phyloP scores from a whole-genome alignment of 768 basidiomycete species.

The Tulasnella sp. region DNA sequence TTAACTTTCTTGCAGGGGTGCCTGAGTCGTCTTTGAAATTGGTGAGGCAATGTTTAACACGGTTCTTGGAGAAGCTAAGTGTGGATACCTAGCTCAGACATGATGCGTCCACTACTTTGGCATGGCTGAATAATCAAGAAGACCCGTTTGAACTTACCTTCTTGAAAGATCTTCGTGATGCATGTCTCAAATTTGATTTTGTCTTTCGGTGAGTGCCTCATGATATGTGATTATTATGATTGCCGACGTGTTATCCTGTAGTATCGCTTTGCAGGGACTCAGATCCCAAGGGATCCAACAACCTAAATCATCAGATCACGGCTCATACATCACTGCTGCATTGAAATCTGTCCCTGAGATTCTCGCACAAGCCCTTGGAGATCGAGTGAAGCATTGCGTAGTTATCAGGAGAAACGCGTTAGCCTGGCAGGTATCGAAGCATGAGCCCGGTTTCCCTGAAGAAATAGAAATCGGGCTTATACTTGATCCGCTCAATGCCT shows the following conservation, averaged over 20 bases:
- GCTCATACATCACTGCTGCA: conserved; percentile 33
- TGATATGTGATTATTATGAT: neutral
- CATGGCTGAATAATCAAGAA: conserved; percentile 39
- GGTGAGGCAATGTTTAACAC: conserved; percentile 31
- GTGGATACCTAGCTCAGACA: conserved; percentile 41
- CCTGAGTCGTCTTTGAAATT: conserved; percentile 67
- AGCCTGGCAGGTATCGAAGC: conserved; percentile 26
- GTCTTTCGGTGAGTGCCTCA: conserved; percentile 41
- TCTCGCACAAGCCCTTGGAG: conserved; percentile 51
- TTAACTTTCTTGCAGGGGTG: conserved; percentile 66
- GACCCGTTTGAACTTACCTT: conserved; percentile 65
- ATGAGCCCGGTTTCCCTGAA: conserved; percentile 25
- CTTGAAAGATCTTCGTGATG: conserved; percentile 52
- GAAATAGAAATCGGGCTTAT: conserved; percentile 60
- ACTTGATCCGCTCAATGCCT: conserved; percentile 56
- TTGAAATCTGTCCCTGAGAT: conserved; percentile 22
- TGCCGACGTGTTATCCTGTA: conserved; percentile 20
- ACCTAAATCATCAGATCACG: conserved; percentile 43
- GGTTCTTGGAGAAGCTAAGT: neutral
- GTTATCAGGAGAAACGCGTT: conserved; percentile 30
- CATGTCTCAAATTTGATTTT: conserved; percentile 58
- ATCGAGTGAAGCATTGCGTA: conserved; percentile 52
- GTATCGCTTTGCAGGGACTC: conserved; percentile 43
- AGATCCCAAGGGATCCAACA: conserved; percentile 28
- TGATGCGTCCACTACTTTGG: conserved; percentile 64